Percentiles rank a stretch among this genome's conserved stretches.
Conservation (phyloP, 2,329 filamentous ascomycete genomes). For the Didymella glomerata region DNA sequence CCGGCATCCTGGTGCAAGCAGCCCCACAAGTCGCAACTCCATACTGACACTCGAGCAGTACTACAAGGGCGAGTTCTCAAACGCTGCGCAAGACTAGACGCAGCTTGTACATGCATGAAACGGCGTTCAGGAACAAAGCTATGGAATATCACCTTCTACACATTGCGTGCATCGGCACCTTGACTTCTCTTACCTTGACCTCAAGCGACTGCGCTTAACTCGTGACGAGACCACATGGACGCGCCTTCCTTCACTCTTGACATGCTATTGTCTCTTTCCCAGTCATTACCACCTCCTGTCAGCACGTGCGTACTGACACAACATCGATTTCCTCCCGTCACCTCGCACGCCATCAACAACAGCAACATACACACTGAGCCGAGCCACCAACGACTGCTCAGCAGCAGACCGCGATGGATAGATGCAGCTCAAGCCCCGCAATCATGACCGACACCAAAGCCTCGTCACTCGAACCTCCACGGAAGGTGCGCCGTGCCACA, state of each 20-base stretch:
- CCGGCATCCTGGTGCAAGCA: constrained; percentile 21
- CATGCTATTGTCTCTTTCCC: neutral
- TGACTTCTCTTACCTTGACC: neutral
- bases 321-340: neutral
- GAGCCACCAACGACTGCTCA: neutral
- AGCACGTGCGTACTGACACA: neutral
- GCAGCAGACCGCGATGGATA: neutral
- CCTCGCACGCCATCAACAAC: neutral
- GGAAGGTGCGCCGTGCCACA: constrained; percentile 9
- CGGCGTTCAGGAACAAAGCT: constrained; percentile 23
- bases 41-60: constrained; percentile 35
- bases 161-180: neutral
- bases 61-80: constrained; percentile 41
- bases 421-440: constrained; percentile 3
- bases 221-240: neutral
- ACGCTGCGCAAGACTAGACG: constrained; percentile 31
- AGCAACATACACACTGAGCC: neutral
- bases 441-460: neutral
- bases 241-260: constrained; percentile 7
- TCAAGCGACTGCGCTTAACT: neutral
- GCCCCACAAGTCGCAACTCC: neutral
- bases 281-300: neutral
- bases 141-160: constrained; percentile 5
- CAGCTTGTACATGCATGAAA: constrained; percentile 15
- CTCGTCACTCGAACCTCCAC: neutral